Evolutionary conservation across 2,329 filamentous ascomycete genomes (phyloP), one percentile per base, ranked within the genome.

Genomic region (Ophiosphaerella herpotricha): DNA sequence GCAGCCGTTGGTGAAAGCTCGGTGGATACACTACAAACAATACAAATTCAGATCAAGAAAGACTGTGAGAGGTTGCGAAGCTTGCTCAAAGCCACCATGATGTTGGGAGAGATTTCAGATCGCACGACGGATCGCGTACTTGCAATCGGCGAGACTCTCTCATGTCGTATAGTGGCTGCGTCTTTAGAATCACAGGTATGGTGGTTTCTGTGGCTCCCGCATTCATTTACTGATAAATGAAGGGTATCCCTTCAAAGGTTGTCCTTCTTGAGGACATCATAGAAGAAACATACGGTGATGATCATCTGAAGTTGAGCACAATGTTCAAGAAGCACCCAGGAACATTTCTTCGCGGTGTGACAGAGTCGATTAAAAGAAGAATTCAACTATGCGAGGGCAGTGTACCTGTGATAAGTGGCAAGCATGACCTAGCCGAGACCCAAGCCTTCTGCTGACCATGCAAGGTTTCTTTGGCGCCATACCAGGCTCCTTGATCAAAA

Each of bases 401-500:
- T 48, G 71, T 73, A 2, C 76, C 75, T 1, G 75, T 79, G 49
- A 74, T 79, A 39, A 97, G 93, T 23, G 36, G 36, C 23, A 39
- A 7, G 18, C 8, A 13, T 7, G 6, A 23, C 18, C 35, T 12
- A 16, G 9, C 18, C 11, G 2, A 23, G 5, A 7, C 2, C 13
- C 6, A 11, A 16, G 5, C 13, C 8, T 5, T 13, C 18, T 13
- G 23, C 36, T 39, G 11, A 39, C 36, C 5, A 16, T 11, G 23
- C 7, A 21, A 14, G 93, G 93, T 11, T 97, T 93, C 78, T 97
- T 97, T 70, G 93, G 93, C 47, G 88, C 87, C 49, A 89, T 97
- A 2, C 92, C 92, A 0, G 91, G 91, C 16, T 91, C 91, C 53
- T 80, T 97, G 49, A 85, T 97, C 63, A 88, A 92, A 61, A 88